A percentile compares a stretch with the other conserved stretches of the same genome.
Conservation (phyloP, 495 filamentous ascomycete genomes). For the Lophiotrema nucula region DNA sequence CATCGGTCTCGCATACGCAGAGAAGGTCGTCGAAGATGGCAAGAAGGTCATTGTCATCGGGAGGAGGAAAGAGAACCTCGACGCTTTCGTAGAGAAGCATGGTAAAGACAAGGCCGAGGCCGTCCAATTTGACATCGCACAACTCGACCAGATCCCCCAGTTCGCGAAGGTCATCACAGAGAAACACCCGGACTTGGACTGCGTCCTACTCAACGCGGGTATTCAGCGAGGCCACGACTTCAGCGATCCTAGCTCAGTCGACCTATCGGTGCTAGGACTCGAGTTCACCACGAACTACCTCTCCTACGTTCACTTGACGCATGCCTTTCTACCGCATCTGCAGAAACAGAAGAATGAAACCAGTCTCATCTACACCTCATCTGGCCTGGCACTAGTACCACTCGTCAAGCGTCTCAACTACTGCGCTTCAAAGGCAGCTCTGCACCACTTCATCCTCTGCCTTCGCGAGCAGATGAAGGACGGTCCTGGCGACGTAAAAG, state of each 20-base stretch:
- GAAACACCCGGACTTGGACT: conserved; percentile 57
- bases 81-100: conserved; percentile 59
- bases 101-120: conserved; percentile 53
- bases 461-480: conserved; percentile 59
- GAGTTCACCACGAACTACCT: conserved; percentile 71
- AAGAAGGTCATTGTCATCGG: conserved; percentile 62
- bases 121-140: conserved; percentile 62
- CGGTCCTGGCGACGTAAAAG: conserved; percentile 47
- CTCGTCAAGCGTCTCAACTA: conserved; percentile 53
- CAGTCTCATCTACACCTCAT: conserved; percentile 51
- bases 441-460: conserved; percentile 56
- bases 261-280: conserved; percentile 51
- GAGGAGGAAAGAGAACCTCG: conserved; percentile 63
- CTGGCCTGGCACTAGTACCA: conserved; percentile 56
- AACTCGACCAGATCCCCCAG: conserved; percentile 55
- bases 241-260: conserved; percentile 55
- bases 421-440: conserved; percentile 59
- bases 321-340: conserved; percentile 64
- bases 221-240: conserved; percentile 62
- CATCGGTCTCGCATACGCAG: conserved; percentile 66
- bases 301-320: conserved; percentile 58
- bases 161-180: conserved; percentile 57
- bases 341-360: conserved; percentile 48
- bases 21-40: conserved; percentile 60
- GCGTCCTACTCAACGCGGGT: conserved; percentile 58